Conservation (phyloP, 2,329 filamentous ascomycete species). For the Ilyonectria sp. region DNA sequence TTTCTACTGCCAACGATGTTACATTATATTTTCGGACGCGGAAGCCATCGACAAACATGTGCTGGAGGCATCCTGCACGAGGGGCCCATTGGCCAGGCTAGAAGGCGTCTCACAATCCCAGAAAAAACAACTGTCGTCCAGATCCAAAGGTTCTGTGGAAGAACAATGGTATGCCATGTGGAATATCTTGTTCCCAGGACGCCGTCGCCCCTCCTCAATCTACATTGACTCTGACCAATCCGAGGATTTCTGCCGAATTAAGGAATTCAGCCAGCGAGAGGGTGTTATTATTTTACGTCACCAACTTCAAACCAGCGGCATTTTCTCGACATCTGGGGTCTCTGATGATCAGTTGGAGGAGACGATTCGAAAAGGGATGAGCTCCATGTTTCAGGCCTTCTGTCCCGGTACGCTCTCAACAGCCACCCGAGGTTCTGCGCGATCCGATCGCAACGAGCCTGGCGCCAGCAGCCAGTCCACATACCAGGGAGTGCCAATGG, state of each 20-base stretch:
- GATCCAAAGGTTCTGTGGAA: not conserved
- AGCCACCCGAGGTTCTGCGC: not conserved
- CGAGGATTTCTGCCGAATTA: not conserved
- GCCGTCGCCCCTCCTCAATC: not conserved
- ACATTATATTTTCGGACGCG: not conserved
- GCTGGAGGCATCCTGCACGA: not conserved
- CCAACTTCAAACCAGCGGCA: not conserved
- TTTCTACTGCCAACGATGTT: slow-evolving; percentile 15
- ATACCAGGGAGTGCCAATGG: not conserved
- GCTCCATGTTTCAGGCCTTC: not conserved
- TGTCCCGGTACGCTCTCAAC: not conserved
- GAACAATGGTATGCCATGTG: slow-evolving; percentile 19
- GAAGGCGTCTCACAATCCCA: not conserved
- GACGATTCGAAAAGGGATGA: not conserved
- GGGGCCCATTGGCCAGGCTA: not conserved
- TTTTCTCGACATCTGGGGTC: not conserved
- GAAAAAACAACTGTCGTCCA: not conserved
- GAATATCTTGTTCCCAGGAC: not conserved
- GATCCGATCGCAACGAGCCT: not conserved
- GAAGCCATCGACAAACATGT: not conserved
- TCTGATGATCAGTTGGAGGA: not conserved
- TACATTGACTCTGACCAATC: not conserved
- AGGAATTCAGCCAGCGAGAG: not conserved
- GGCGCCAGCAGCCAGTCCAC: not conserved
- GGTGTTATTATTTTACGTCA: not conserved